Percentiles rank a stretch among this genome's conserved stretches.
Evolutionary conservation across 768 basidiomycete species (phyloP).

Genomic region (Amanita fuliginea): DNA sequence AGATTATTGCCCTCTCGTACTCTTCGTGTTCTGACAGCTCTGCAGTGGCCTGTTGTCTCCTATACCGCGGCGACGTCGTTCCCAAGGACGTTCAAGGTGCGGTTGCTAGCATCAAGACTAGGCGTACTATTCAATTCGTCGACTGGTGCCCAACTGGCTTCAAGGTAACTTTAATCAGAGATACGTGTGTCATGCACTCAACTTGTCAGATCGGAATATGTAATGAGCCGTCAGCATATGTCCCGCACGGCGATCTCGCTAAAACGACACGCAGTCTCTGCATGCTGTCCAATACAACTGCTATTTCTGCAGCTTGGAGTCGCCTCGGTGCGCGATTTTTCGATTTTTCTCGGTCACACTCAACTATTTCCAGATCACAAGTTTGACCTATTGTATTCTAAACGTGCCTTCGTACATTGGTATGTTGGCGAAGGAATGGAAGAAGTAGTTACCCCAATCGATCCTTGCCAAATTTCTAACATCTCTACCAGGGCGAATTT

Average conservation of each 20-base stretch:
- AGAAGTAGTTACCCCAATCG: constrained; percentile 37
- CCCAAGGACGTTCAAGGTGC: constrained; percentile 94
- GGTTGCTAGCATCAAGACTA: constrained; percentile 91
- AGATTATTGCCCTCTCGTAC: constrained; percentile 21
- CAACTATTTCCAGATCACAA: constrained; percentile 58
- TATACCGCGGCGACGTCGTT: constrained; percentile 95
- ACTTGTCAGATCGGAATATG: constrained; percentile 71
- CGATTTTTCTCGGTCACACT: neutral
- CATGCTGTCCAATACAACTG: constrained; percentile 93
- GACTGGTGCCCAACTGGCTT: constrained; percentile 99
- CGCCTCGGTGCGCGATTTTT: constrained; percentile 29
- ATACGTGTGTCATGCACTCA: neutral
- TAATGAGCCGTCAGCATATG: constrained; percentile 86
- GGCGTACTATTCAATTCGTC: constrained; percentile 95
- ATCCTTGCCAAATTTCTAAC: neutral
- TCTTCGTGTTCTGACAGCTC: constrained; percentile 10
- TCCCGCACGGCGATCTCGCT: constrained; percentile 92
- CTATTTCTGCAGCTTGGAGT: constrained; percentile 91
- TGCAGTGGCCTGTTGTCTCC: constrained; percentile 79
- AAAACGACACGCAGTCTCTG: constrained; percentile 91
- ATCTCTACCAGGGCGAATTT: constrained; percentile 68
- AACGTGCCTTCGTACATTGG: constrained; percentile 88
- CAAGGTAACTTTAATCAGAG: constrained; percentile 29
- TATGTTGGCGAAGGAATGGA: constrained; percentile 99
- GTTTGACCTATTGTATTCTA: constrained; percentile 97